Evolutionary conservation across 441 rosid genomes (phyloP).

Genomic region (Euphorbia schlechtendalii): DNA sequence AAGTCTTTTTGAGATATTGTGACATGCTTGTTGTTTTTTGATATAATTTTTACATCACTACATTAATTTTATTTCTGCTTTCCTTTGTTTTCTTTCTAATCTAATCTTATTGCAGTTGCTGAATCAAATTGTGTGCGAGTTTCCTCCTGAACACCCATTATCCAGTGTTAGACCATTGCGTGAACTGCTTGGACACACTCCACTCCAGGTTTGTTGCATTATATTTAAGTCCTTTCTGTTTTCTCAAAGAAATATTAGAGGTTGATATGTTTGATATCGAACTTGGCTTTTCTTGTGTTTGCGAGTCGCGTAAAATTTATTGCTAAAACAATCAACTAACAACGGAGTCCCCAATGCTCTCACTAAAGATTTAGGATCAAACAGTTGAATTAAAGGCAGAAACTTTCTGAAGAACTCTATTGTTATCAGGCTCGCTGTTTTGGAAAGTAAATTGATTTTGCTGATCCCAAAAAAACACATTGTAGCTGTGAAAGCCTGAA

Average conservation of each 20-base stretch:
- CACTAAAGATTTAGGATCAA: neutral
- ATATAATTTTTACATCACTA: neutral
- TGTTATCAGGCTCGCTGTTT: neutral
- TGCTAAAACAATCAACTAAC: neutral
- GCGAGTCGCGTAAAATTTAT: neutral
- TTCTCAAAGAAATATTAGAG: neutral
- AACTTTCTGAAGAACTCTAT: neutral
- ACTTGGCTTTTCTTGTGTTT: neutral
- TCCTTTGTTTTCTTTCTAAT: slow-evolving; percentile 10
- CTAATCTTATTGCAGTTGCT: slow-evolving; percentile 60
- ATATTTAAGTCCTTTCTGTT: neutral
- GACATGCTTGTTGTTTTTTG: slow-evolving; percentile 12
- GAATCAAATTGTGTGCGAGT: slow-evolving; percentile 95
- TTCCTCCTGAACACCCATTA: slow-evolving; percentile 93
- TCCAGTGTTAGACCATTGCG: slow-evolving; percentile 81
- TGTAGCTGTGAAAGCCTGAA: neutral
- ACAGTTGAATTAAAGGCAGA: neutral
- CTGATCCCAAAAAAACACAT: neutral
- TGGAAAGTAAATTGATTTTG: neutral
- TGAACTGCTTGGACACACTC: slow-evolving; percentile 95
- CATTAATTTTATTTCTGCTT: neutral
- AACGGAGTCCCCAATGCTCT: neutral
- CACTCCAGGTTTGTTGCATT: slow-evolving; percentile 61
- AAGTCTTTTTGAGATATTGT: slow-evolving; percentile 21
- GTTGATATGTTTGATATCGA: neutral